A percentile compares a stretch with the other conserved stretches of the same genome.
phyloP scores from a whole-genome alignment of 345 rosid genomes.

The Crucihimalaya himalaica region DNA sequence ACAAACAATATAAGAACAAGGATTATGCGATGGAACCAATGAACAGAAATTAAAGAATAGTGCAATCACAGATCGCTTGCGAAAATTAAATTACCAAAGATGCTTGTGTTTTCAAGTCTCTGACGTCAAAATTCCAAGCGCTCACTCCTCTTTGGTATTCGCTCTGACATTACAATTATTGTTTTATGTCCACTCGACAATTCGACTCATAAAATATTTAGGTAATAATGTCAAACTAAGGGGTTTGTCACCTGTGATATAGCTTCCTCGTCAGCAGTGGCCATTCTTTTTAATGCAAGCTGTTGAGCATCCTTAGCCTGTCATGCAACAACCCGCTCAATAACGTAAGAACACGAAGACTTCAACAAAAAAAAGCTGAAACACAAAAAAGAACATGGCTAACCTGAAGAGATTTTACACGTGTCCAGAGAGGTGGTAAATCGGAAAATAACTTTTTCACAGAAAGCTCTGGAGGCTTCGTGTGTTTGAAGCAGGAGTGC shows the following conservation, averaged over 20 bases:
- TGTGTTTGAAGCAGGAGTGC: conserved; percentile 88
- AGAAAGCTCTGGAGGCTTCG: conserved; percentile 86
- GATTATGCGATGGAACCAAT: conserved; percentile 13
- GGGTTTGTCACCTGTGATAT: conserved; percentile 69
- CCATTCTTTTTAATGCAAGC: conserved; percentile 91
- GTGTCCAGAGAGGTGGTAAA: conserved; percentile 87
- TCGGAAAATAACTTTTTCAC: conserved; percentile 76
- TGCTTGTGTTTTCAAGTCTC: conserved; percentile 94
- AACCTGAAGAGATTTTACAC: conserved; percentile 97
- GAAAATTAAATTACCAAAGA: conserved; percentile 64
- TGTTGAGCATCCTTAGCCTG: conserved; percentile 98
- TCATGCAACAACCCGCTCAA: conserved; percentile 36
- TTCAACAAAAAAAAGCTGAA: conserved; percentile 29
- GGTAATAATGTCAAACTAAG: conserved; percentile 17
- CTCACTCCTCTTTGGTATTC: conserved; percentile 99
- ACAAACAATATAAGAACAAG: conserved; percentile 21
- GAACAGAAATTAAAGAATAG: conserved; percentile 11
- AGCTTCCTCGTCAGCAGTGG: conserved; percentile 95
- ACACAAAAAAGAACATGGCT: conserved; percentile 23
- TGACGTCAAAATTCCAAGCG: conserved; percentile 97
- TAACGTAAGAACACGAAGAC: background rate
- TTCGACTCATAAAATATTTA: background rate
- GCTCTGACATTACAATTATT: conserved; percentile 53
- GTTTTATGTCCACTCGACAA: conserved; percentile 13
- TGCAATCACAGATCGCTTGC: background rate